Conservation (phyloP, 345 rosid genomes). For the Eucalyptus urophylla region DNA sequence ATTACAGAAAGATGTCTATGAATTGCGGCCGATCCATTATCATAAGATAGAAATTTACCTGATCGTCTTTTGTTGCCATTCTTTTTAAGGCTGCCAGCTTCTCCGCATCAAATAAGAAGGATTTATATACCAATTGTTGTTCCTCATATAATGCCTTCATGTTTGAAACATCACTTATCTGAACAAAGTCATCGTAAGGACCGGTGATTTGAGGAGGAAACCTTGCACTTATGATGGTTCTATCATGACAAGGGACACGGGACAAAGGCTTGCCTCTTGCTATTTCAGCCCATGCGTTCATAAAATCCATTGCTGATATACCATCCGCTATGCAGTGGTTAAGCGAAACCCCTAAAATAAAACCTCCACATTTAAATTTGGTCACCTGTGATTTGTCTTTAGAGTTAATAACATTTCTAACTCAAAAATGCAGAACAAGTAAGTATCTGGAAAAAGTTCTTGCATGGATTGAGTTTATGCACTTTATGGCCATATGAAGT, state of each 20-base stretch:
- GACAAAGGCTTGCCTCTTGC: not conserved
- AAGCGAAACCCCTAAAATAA: not conserved
- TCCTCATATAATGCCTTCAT: not conserved
- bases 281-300: not conserved
- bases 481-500: not conserved
- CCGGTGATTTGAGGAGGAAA: not conserved
- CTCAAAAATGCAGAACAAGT: not conserved
- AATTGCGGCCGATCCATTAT: not conserved
- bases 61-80: not conserved
- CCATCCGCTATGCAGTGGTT: not conserved
- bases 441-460: not conserved
- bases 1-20: not conserved
- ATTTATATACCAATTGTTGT: not conserved
- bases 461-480: not conserved
- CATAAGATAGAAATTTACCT: not conserved
- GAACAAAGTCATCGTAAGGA: not conserved
- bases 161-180: not conserved
- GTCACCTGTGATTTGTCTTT: not conserved
- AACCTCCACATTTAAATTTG: not conserved
- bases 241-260: not conserved
- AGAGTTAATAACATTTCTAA: not conserved
- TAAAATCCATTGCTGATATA: not conserved
- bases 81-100: not conserved
- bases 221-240: not conserved
- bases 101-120: not conserved